Evolutionary conservation across 140 eudicot genomes (phyloP), one percentile per base, ranked within the genome.

Genomic region (Ambrosia hybrid): DNA sequence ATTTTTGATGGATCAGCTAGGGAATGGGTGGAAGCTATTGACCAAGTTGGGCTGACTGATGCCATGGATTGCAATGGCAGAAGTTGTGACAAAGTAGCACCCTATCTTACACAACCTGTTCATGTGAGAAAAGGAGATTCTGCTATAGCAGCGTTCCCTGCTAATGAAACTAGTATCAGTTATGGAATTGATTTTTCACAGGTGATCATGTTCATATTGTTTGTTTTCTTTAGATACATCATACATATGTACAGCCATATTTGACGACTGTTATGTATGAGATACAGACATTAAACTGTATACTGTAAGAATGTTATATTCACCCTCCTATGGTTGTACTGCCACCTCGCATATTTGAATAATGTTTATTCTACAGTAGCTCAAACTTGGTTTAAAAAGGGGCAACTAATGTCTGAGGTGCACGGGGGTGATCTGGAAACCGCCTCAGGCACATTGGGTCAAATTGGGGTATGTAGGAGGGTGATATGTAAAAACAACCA

Each of bases 1-100:
- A 90, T 94, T 65, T 79, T 94, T 70, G 99, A 94, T 83, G 99
- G 99, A 33, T 94, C 97, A 10, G 85, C 99, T 34, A 88, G 73
- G 77, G 97, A 90, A 73, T 90, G 99, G 99, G 86, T 90, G 67
- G 91, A 94, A 52, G 94, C 91, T 21, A 88, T 94, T 9, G 85
- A 86, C 68, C 76, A 72, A 75, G 95, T 80, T 46, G 99, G 99
- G 73, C 21, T 94, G 71, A 80, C 84, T 64, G 86, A 75, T 80
- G 96, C 99, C 4, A 2, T 65, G 69, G 95, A 88, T 83, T 61
- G 55, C 68, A 71, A 71, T 58, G 97, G 96, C 68, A 72, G 57
- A 51, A 79, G 56, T 74, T 75, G 85, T 68, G 89, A 90, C 57
- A 90, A 83, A 78, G 55, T 90, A 75, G 97, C 92, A 78, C 99